These are phyloP conservation scores for Cardamine chenopodiifolia DNA, from an alignment of 345 rosid species.

Conservation along the genomic window DNA sequence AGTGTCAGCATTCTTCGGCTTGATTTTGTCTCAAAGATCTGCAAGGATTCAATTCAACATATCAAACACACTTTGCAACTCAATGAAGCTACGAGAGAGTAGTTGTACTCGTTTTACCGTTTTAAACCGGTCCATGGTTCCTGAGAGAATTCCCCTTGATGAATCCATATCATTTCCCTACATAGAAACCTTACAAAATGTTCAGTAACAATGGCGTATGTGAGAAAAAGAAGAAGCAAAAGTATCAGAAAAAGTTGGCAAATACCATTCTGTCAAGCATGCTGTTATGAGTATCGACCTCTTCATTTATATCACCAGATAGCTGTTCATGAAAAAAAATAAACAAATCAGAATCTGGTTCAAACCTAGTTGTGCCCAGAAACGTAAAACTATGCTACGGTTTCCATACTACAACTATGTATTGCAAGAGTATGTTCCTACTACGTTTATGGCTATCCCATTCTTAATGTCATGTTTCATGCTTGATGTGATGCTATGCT, in stretches of 20 bases:
- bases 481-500: slow-evolving; percentile 1
- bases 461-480: neutral
- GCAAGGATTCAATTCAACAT: slow-evolving; percentile 12
- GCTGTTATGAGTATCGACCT: slow-evolving; percentile 82
- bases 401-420: neutral
- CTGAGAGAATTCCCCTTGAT: slow-evolving; percentile 84
- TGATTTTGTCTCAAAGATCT: slow-evolving; percentile 95
- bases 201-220: slow-evolving; percentile 24
- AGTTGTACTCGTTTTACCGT: slow-evolving; percentile 51
- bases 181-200: slow-evolving; percentile 27
- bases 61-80: slow-evolving; percentile 19
- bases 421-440: neutral
- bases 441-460: neutral
- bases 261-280: slow-evolving; percentile 88
- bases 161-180: slow-evolving; percentile 98
- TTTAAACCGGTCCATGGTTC: slow-evolving; percentile 96
- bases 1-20: slow-evolving; percentile 86
- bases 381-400: neutral
- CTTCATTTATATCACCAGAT: slow-evolving; percentile 88
- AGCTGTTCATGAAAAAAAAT: slow-evolving; percentile 49
- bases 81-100: slow-evolving; percentile 14
- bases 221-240: neutral
- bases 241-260: neutral
- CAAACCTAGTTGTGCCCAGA: neutral
- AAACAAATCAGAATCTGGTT: slow-evolving; percentile 8